These are phyloP conservation scores for Colletotrichum sp. DNA, from an alignment of 2,329 filamentous ascomycete genomes.

Conservation along the genomic window DNA sequence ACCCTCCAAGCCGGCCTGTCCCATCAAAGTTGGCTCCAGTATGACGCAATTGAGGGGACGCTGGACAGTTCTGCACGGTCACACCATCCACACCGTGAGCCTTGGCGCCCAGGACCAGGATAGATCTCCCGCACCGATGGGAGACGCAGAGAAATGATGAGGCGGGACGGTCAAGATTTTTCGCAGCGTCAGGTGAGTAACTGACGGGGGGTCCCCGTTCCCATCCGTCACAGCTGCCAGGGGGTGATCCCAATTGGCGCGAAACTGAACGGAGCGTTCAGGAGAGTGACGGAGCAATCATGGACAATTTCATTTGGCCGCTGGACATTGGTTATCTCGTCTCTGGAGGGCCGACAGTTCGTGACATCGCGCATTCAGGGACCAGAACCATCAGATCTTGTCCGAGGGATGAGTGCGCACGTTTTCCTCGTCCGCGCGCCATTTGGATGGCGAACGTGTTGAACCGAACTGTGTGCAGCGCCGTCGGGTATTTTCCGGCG, in stretches of 20 bases:
- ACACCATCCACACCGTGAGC: slow-evolving; percentile 9
- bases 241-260: slow-evolving; percentile 12
- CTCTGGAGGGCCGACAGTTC: background rate
- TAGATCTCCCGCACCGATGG: slow-evolving; percentile 17
- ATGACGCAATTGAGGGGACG: slow-evolving; percentile 21
- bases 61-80: slow-evolving; percentile 16
- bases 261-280: background rate
- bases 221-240: slow-evolving; percentile 10
- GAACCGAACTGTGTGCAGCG: background rate
- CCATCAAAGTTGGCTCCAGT: slow-evolving; percentile 1
- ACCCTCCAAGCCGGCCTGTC: background rate
- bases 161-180: slow-evolving; percentile 22
- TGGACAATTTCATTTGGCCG: background rate
- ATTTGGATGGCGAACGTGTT: background rate
- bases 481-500: background rate
- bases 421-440: background rate
- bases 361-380: background rate
- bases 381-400: background rate
- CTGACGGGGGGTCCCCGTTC: background rate
- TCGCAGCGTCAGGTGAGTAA: slow-evolving; percentile 17
- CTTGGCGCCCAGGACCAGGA: slow-evolving; percentile 20
- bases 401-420: background rate
- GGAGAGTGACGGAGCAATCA: background rate
- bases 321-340: background rate
- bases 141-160: slow-evolving; percentile 9